Base-by-base conservation (phyloP, 441 rosid genomes). In the Erodium trifolium region DNA sequence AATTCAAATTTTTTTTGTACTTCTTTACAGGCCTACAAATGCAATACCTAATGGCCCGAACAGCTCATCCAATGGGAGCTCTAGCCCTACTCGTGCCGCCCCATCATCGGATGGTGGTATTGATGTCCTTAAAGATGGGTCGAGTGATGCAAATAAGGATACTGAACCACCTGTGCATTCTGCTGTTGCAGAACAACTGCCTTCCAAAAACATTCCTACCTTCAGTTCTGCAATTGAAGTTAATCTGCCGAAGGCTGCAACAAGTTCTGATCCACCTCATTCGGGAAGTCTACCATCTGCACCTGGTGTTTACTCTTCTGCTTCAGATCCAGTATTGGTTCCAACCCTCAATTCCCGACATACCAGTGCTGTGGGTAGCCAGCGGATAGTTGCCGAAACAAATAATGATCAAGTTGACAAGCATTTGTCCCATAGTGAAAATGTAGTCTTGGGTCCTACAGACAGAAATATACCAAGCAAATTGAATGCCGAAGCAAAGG, bases 281-380 rank as follows among this genome's bases (percentile, higher is more conserved):
- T 72, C 76, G 67, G 67, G 55, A 43, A 19, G 65, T 69, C 47
- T 73, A 41, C 69, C 80, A 34, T 8, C 49, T 43, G 77, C 60
- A 23, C 77, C 85, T 72, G 83, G 75, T 49, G 78, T 74, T 66
- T 70, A 62, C 66, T 72, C 84, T 63, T 76, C 80, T 67, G 79
- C 77, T 68, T 82, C 82, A 68, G 86, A 84, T 47, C 79, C 81
- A 67, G 76, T 83, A 62, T 65, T 70, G 67, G 76, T 77, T n/a
- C 76, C 81, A 19, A 72, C 82, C 29, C 63, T 47, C 14, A 66
- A 10, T 75, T 62, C 77, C 1, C 31, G 39, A 19, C 72, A 67
- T 45, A 70, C 73, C 68, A 84, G 73, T 78, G 71, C 76, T 29
- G 67, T 68, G 41, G 79, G 74, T 9, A 45, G 64, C 68, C 78